Percentiles rank a stretch among this genome's conserved stretches.
phyloP scores from a whole-genome alignment of 2,329 filamentous ascomycete genomes.

The Xylaria sp. region DNA sequence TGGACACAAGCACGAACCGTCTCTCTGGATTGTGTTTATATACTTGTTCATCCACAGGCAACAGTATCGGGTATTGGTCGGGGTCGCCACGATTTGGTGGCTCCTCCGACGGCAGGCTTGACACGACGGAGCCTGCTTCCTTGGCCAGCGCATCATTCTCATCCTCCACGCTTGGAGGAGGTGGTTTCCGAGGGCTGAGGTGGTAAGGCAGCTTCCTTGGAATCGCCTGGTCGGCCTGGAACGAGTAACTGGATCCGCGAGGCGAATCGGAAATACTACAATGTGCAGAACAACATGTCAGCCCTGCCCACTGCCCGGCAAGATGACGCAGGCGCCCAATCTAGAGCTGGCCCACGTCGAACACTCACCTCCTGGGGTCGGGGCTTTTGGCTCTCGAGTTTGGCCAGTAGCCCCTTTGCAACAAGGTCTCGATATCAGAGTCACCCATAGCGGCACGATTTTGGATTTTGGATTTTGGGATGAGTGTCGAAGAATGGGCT shows the following conservation, averaged over 20 bases:
- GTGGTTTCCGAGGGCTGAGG: slow-evolving; percentile 58
- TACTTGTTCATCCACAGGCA: slow-evolving; percentile 61
- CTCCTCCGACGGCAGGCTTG: slow-evolving; percentile 61
- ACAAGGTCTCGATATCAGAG: slow-evolving; percentile 45
- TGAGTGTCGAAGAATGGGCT: slow-evolving; percentile 32
- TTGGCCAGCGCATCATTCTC: slow-evolving; percentile 70
- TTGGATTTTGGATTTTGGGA: slow-evolving; percentile 8
- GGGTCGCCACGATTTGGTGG: slow-evolving; percentile 70
- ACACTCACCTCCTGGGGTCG: slow-evolving; percentile 45
- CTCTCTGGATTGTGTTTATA: slow-evolving; percentile 70
- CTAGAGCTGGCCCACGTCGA: slow-evolving; percentile 24
- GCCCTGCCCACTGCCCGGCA: slow-evolving; percentile 17
- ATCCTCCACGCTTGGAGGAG: slow-evolving; percentile 75
- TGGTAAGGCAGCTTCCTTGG: slow-evolving; percentile 41
- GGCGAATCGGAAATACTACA: slow-evolving; percentile 37
- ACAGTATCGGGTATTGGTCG: slow-evolving; percentile 75
- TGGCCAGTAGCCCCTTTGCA: slow-evolving; percentile 49
- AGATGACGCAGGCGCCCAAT: slow-evolving; percentile 4
- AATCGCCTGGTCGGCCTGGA: slow-evolving; percentile 40
- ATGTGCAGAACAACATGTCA: slow-evolving; percentile 29
- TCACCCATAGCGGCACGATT: slow-evolving; percentile 44
- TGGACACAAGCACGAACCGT: slow-evolving; percentile 70
- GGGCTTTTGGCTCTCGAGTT: slow-evolving; percentile 46
- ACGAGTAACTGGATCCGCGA: slow-evolving; percentile 37
- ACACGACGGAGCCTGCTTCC: slow-evolving; percentile 62